These are phyloP conservation scores for Xylaria cubensis DNA, from an alignment of 495 filamentous ascomycete genomes.

Conservation along the genomic window DNA sequence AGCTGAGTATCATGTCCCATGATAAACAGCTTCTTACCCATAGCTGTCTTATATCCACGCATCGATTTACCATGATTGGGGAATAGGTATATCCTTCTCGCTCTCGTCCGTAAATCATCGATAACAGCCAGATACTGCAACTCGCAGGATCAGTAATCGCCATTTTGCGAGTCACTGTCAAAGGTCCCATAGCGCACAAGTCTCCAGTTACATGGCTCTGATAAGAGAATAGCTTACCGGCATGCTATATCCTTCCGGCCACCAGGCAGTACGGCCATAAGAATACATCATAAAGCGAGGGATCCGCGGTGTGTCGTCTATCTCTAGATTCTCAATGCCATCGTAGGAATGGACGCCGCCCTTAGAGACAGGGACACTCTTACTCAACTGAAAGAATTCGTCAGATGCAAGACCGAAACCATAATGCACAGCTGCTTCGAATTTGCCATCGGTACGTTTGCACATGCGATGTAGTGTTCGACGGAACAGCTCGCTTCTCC, in stretches of 20 bases:
- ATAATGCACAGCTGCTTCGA: constrained; percentile 36
- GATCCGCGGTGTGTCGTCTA: constrained; percentile 28
- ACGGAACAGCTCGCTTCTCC: constrained; percentile 33
- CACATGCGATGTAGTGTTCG: constrained; percentile 34
- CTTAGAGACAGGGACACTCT: constrained; percentile 30
- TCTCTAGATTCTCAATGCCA: constrained; percentile 33
- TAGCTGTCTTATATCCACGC: constrained; percentile 38
- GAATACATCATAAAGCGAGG: constrained; percentile 42
- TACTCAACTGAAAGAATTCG: constrained; percentile 36
- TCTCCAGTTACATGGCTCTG: background rate
- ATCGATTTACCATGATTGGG: constrained; percentile 28
- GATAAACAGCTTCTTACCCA: constrained; percentile 38
- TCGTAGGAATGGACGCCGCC: constrained; percentile 41
- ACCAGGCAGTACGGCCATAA: constrained; percentile 39
- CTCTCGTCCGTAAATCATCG: constrained; percentile 40
- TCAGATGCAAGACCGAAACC: constrained; percentile 35
- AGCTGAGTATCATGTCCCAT: constrained; percentile 34
- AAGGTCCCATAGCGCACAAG: background rate
- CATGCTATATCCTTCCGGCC: constrained; percentile 38
- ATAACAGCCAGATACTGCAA: constrained; percentile 35
- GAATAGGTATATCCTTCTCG: constrained; percentile 36
- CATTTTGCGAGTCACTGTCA: background rate
- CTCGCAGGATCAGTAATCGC: background rate
- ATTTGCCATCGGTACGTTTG: constrained; percentile 32
- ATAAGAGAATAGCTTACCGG: constrained; percentile 22